Conservation (phyloP, 192 early-diverging fungal species). For the Coemansia pectinata region DNA sequence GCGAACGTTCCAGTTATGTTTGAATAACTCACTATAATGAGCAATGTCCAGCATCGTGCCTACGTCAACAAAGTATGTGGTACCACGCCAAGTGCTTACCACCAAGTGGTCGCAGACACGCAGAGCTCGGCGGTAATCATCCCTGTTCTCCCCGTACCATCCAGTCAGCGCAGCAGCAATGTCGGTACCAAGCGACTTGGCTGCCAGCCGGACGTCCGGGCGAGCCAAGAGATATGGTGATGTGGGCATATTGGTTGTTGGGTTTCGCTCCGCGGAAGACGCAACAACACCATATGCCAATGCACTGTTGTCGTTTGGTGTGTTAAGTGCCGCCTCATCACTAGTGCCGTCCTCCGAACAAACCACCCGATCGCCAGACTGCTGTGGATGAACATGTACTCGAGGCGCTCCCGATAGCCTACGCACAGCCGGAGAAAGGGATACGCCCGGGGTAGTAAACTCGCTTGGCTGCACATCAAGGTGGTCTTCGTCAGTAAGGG, state of each 20-base stretch:
- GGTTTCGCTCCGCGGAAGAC: background rate
- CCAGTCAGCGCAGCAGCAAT: slow-evolving; percentile 41
- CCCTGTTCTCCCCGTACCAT: slow-evolving; percentile 50
- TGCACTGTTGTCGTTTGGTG: background rate
- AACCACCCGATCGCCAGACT: background rate
- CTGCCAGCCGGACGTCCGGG: background rate
- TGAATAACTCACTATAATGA: slow-evolving; percentile 46
- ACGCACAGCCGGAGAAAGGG: slow-evolving; percentile 22
- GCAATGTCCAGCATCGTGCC: slow-evolving; percentile 49
- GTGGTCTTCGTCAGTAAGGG: slow-evolving; percentile 8
- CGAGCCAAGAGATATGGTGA: background rate
- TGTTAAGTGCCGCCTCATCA: slow-evolving; percentile 2
- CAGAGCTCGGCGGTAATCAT: slow-evolving; percentile 36
- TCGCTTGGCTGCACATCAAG: slow-evolving; percentile 17
- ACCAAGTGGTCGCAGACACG: slow-evolving; percentile 49
- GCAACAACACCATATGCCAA: background rate
- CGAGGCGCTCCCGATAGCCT: background rate
- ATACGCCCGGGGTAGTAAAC: slow-evolving; percentile 19
- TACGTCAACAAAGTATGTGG: slow-evolving; percentile 53
- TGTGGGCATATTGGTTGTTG: background rate
- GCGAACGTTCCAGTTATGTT: slow-evolving; percentile 32
- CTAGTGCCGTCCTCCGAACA: slow-evolving; percentile 1
- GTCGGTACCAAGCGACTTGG: slow-evolving; percentile 15
- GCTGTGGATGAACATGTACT: background rate
- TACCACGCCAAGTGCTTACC: slow-evolving; percentile 53